Conservation (phyloP, 2,329 filamentous ascomycete genomes). For the Xylaria sp. region DNA sequence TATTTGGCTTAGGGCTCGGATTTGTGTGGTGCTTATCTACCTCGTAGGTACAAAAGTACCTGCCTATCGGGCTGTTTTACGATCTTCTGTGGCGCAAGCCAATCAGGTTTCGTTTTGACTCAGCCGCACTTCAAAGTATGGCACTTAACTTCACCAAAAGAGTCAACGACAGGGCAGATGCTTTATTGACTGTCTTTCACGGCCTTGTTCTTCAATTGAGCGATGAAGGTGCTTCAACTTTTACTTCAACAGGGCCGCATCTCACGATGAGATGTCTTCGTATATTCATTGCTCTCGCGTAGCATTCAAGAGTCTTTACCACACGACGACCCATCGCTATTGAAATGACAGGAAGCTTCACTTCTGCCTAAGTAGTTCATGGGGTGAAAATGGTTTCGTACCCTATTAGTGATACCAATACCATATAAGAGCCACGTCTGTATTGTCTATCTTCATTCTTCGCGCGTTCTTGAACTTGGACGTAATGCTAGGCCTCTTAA, state of each 20-base stretch:
- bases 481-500: neutral
- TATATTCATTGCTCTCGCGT: too few relatives aligned
- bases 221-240: neutral
- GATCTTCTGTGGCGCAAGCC: neutral
- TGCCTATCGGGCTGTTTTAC: neutral
- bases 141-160: too few relatives aligned
- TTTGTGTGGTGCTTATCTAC: constrained; percentile 43
- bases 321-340: too few relatives aligned
- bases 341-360: neutral
- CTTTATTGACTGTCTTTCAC: neutral
- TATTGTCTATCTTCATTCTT: neutral
- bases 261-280: neutral
- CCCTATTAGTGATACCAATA: neutral
- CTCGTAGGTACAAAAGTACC: neutral
- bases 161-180: too few relatives aligned
- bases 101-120: neutral
- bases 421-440: neutral
- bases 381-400: neutral
- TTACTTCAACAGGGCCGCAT: neutral
- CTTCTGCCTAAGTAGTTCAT: neutral
- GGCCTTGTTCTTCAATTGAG: neutral
- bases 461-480: neutral
- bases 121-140: too few relatives aligned
- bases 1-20: constrained; percentile 49
- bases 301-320: too few relatives aligned